phyloP scores from a whole-genome alignment of 2,329 filamentous ascomycete genomes.

The Claviceps humidiphila region DNA sequence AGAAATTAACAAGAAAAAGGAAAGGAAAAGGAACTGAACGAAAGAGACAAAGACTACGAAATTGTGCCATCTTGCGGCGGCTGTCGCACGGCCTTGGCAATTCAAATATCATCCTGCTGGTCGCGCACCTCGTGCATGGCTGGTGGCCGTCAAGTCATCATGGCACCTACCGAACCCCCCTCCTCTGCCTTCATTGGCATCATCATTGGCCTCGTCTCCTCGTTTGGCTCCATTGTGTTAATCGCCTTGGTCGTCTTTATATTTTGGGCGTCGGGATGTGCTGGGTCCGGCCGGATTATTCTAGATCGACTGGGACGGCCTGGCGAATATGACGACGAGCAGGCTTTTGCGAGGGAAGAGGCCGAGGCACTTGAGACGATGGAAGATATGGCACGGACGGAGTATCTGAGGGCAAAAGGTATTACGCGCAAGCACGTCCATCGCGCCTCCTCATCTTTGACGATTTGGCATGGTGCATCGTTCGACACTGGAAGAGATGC shows the following conservation, averaged over 20 bases:
- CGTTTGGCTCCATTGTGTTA: slow-evolving; percentile 79
- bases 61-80: not conserved
- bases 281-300: slow-evolving; percentile 74
- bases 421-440: slow-evolving; percentile 14
- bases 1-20: too few species aligned
- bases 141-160: slow-evolving; percentile 7
- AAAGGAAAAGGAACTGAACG: too few species aligned
- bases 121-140: slow-evolving; percentile 1
- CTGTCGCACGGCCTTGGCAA: not conserved
- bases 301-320: slow-evolving; percentile 86
- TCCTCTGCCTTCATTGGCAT: slow-evolving; percentile 55
- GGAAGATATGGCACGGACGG: slow-evolving; percentile 81
- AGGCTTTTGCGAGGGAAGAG: slow-evolving; percentile 86
- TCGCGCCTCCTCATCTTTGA: too few species aligned
- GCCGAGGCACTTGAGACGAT: slow-evolving; percentile 88
- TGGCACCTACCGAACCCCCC: slow-evolving; percentile 19
- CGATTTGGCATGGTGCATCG: too few species aligned
- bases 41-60: too few species aligned
- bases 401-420: slow-evolving; percentile 95
- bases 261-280: slow-evolving; percentile 61
- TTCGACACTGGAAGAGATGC: not conserved
- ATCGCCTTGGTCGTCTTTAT: slow-evolving; percentile 83
- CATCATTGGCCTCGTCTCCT: slow-evolving; percentile 86
- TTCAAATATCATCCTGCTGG: not conserved
- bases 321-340: slow-evolving; percentile 95